Percentiles rank a stretch among this genome's conserved stretches.
These are phyloP conservation scores for Emergomyces orientalis DNA, from an alignment of 2,329 filamentous ascomycete genomes.

Conservation along the genomic window DNA sequence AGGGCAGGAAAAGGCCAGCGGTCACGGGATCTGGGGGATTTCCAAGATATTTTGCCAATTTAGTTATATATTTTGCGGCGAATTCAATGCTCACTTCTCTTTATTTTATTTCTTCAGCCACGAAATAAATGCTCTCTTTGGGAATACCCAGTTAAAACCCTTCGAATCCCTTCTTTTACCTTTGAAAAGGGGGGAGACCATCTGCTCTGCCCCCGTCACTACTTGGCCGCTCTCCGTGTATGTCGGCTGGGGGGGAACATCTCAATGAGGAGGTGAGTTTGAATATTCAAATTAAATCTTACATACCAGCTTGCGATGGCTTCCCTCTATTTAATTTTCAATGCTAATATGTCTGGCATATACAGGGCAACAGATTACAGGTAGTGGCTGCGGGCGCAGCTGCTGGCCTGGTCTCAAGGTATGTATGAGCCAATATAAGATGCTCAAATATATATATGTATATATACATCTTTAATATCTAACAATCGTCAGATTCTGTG, in stretches of 20 bases:
- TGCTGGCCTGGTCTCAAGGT: conserved; percentile 84
- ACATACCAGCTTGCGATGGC: background rate
- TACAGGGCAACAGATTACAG: conserved; percentile 56
- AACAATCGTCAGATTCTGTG: conserved; percentile 58
- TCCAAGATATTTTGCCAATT: background rate
- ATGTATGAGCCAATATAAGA: too few species aligned
- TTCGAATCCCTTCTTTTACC: background rate
- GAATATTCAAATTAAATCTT: background rate
- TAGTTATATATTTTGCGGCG: background rate
- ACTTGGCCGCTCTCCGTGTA: conserved; percentile 36
- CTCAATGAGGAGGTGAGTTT: conserved; percentile 57
- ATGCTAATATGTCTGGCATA: background rate
- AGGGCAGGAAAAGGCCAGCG: too few species aligned
- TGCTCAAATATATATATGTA: too few species aligned
- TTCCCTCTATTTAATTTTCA: background rate
- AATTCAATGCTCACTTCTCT: background rate
- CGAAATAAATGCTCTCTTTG: background rate
- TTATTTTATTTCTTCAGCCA: background rate
- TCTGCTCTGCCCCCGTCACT: background rate
- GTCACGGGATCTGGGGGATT: background rate
- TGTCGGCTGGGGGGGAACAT: conserved; percentile 54
- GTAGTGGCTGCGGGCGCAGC: conserved; percentile 57
- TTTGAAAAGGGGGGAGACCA: background rate
- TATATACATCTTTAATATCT: background rate
- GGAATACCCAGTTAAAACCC: background rate